Conservation (phyloP, 306 rosid species). For the Inga leiocalycina region DNA sequence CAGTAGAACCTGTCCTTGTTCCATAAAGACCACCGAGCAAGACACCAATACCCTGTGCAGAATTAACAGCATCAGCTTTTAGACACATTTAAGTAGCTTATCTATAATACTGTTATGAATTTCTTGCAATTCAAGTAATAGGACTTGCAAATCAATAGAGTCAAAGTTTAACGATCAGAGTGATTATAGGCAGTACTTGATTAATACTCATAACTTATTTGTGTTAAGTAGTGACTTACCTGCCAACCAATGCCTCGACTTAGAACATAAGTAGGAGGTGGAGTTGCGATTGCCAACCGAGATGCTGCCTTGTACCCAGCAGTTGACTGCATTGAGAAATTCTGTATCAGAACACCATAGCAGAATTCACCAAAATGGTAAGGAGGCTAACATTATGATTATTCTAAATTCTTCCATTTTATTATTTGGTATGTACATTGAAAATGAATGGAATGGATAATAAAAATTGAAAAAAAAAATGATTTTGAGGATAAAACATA, state of each 20-base stretch:
- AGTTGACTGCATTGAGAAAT: conserved; percentile 67
- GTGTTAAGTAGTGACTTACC: too few relatives aligned
- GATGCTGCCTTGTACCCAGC: conserved; percentile 94
- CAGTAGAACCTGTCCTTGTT: conserved; percentile 86
- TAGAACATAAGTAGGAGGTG: conserved; percentile 95
- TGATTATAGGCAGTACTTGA: too few relatives aligned
- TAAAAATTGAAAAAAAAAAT: too few relatives aligned
- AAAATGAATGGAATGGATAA: too few relatives aligned
- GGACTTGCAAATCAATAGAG: too few relatives aligned
- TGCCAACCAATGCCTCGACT: conserved; percentile 97
- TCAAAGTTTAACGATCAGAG: too few relatives aligned
- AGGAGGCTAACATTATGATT: too few relatives aligned
- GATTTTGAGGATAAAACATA: too few relatives aligned
- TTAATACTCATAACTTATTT: too few relatives aligned
- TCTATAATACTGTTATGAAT: not conserved
- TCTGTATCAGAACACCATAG: not conserved
- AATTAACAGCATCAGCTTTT: not conserved
- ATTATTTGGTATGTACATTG: too few relatives aligned
- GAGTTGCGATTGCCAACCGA: conserved; percentile 94
- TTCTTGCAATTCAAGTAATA: not conserved
- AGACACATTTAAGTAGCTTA: not conserved
- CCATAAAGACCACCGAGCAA: conserved; percentile 82
- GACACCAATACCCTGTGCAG: conserved; percentile 79
- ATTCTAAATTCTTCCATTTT: too few relatives aligned
- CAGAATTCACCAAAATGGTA: not conserved